Percentiles rank a stretch among this genome's conserved stretches.
These are phyloP conservation scores for Cystofilobasidium macerans DNA, from an alignment of 768 basidiomycete genomes.

Conservation along the genomic window DNA sequence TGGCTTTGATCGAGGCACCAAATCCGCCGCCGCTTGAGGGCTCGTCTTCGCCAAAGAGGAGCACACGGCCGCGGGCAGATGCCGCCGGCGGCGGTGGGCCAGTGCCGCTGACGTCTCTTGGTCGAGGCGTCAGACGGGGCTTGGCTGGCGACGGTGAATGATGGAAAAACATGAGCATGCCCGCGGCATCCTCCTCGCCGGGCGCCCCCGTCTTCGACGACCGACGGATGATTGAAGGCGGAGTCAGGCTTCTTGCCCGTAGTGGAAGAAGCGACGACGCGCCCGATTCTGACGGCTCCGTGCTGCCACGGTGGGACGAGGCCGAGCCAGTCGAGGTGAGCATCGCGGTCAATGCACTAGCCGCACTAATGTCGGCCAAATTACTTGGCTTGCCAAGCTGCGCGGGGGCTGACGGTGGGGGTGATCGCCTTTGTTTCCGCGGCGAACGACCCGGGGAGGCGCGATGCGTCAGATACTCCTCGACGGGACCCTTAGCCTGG, in stretches of 20 bases:
- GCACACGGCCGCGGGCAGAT: background rate
- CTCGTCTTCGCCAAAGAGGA: slow-evolving; percentile 14
- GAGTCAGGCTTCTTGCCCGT: background rate
- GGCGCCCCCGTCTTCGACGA: background rate
- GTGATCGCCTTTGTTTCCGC: background rate
- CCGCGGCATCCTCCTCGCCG: slow-evolving; percentile 10
- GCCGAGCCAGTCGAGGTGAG: background rate
- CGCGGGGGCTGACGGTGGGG: background rate
- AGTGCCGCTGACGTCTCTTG: background rate
- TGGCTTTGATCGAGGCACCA: background rate
- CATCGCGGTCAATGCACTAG: slow-evolving; percentile 16
- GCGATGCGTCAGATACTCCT: slow-evolving; percentile 5
- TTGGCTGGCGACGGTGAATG: slow-evolving; percentile 18
- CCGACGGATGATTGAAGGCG: background rate
- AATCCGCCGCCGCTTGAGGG: background rate
- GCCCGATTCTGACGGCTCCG: background rate
- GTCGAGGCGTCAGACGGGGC: background rate
- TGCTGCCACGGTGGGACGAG: background rate
- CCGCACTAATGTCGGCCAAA: slow-evolving; percentile 6
- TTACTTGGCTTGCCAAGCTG: background rate
- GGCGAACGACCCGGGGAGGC: background rate
- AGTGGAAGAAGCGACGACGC: background rate
- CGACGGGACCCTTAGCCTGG: background rate
- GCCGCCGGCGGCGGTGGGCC: background rate
- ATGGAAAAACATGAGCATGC: slow-evolving; percentile 20